Evolutionary conservation across 306 rosid genomes (phyloP), one percentile per base, ranked within the genome.

Genomic region (Rubus parviflorus): DNA sequence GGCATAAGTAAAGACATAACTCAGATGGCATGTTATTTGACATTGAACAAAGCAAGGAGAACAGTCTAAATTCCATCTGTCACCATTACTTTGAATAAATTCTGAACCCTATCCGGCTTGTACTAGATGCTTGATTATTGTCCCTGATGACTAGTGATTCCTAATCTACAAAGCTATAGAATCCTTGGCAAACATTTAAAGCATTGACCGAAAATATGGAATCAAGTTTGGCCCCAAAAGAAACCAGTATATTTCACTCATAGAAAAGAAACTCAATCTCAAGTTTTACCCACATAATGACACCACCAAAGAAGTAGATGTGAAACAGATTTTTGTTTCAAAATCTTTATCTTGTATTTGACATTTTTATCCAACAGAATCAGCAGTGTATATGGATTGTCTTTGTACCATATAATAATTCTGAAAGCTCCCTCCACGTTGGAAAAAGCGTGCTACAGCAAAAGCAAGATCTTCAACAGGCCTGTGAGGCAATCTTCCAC

Each of bases 391-490:
- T 11, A 76, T 65, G 51, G 25, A 52, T 40, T 68, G 74, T 68
- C 56, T 72, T 65, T 72, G 63, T 88, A 95, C 98, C 98, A 95
- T 95, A 83, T 95, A 95, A 81, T 95, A 95, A 78, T 95, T 95
- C 83, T 90, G 97, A 82, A 95, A 89, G 93, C 97, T 87, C 82
- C 98, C 98, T 76, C 97, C 92, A 76, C 97, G 97, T 79, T 95
- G 93, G 81, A 83, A 92, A 85, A 94, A 95, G 76, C 98, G 97
- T 57, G 95, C 98, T 79, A 95, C 92, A 14, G 98, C 96, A 87
- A 95, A 95, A 56, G 98, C 97, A 82, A 95, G 95, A 81, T 95
- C 98, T 90, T 95, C 95, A 81, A 77, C 97, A 69, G 97, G 98
- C 83, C 98, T 92, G 81, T 90, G 97, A 66, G 98, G 97, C 86